These are phyloP conservation scores for Kodamaea ohmeri DNA, from an alignment of 1,139 yeast genomes.

Conservation along the genomic window DNA sequence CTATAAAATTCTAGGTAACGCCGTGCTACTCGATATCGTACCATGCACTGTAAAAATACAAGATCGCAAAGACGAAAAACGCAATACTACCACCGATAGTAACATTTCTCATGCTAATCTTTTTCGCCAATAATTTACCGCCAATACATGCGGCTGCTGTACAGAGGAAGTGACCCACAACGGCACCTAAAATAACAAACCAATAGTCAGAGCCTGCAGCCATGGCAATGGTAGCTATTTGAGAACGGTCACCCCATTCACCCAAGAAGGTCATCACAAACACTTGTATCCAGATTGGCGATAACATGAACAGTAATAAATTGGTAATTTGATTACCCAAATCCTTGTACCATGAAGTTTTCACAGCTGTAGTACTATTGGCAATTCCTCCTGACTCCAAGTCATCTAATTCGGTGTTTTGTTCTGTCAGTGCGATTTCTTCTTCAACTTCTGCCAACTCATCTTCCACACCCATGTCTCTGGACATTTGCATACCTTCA, in stretches of 20 bases:
- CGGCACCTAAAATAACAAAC: constrained; percentile 86
- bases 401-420: constrained; percentile 46
- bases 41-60: constrained; percentile 72
- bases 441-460: constrained; percentile 97
- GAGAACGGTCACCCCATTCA: constrained; percentile 99
- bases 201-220: constrained; percentile 95
- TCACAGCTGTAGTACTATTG: constrained; percentile 10
- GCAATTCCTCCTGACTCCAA: constrained; percentile 61
- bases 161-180: constrained; percentile 87
- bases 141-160: constrained; percentile 92
- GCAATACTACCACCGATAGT: constrained; percentile 89
- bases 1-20: not conserved
- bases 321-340: constrained; percentile 40
- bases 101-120: constrained; percentile 86
- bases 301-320: constrained; percentile 61
- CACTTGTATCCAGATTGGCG: constrained; percentile 93
- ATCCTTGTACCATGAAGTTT: constrained; percentile 26
- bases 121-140: constrained; percentile 85
- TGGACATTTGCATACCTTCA: constrained; percentile 84
- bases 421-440: constrained; percentile 69
- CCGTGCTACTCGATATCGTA: constrained; percentile 26
- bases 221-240: constrained; percentile 97
- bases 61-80: constrained; percentile 74
- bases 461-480: constrained; percentile 83
- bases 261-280: constrained; percentile 95